phyloP scores from a whole-genome alignment of 2,329 filamentous ascomycete species.

The Polytolypa hystricis region DNA sequence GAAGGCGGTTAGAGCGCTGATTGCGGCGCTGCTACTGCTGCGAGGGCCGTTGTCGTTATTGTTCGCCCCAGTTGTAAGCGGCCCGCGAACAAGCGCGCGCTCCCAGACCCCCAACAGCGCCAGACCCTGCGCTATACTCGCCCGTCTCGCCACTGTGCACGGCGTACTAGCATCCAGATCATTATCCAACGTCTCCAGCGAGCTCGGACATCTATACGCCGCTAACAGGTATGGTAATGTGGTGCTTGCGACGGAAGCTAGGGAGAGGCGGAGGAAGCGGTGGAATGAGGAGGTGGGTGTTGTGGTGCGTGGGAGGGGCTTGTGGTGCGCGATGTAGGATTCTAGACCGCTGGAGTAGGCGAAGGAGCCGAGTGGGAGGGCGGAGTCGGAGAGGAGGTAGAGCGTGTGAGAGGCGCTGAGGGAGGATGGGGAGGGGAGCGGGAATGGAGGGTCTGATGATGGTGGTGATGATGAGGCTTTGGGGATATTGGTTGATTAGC shows the following conservation, averaged over 20 bases:
- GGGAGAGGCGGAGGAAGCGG: conserved; percentile 45
- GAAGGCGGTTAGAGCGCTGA: conserved; percentile 26
- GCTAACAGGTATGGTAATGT: conserved; percentile 50
- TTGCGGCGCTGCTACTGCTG: conserved; percentile 14
- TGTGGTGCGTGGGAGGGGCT: conserved; percentile 23
- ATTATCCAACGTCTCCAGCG: conserved; percentile 46
- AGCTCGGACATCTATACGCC: conserved; percentile 40
- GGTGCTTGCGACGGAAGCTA: conserved; percentile 47
- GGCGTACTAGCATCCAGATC: conserved; percentile 53
- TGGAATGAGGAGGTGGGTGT: conserved; percentile 37
- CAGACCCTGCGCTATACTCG: conserved; percentile 49
- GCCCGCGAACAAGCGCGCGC: conserved; percentile 36
- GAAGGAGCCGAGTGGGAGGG: conserved; percentile 53
- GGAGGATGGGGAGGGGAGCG: conserved; percentile 12
- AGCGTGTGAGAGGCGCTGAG: conserved; percentile 38
- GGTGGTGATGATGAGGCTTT: neutral
- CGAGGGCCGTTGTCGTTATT: neutral
- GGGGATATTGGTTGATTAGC: neutral
- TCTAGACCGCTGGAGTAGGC: conserved; percentile 55
- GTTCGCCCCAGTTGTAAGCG: conserved; percentile 12
- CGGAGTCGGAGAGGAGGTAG: conserved; percentile 52
- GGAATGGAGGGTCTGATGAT: neutral
- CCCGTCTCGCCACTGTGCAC: conserved; percentile 51
- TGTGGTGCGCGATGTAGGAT: conserved; percentile 51
- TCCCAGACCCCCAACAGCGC: conserved; percentile 52